Conservation (phyloP, 2,329 filamentous ascomycete species). For the Cladosporium sp. region DNA sequence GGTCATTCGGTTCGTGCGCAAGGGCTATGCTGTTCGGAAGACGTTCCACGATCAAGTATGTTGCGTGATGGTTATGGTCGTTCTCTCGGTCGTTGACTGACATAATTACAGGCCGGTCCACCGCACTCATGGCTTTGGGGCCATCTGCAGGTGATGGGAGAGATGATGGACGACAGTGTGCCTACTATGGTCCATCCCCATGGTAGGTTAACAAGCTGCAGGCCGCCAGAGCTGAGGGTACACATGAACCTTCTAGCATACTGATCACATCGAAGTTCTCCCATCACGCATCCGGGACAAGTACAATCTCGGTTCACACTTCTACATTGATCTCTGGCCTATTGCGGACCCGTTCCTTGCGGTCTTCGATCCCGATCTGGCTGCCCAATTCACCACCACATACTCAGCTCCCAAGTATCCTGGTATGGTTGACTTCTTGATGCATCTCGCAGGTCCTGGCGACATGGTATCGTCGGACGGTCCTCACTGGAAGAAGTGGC, state of each 20-base stretch:
- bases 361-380: slow-evolving; percentile 24
- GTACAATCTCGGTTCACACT: slow-evolving; percentile 27
- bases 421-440: slow-evolving; percentile 23
- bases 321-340: slow-evolving; percentile 31
- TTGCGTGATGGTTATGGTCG: neutral
- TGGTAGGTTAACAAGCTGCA: slow-evolving; percentile 16
- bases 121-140: slow-evolving; percentile 30
- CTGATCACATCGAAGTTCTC: slow-evolving; percentile 2
- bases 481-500: slow-evolving; percentile 47
- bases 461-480: slow-evolving; percentile 38
- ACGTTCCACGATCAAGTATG: slow-evolving; percentile 12
- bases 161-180: slow-evolving; percentile 20
- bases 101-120: slow-evolving; percentile 30
- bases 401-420: slow-evolving; percentile 25
- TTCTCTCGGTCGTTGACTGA: neutral
- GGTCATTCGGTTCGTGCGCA: slow-evolving; percentile 2
- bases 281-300: slow-evolving; percentile 25
- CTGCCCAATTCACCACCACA: slow-evolving; percentile 25
- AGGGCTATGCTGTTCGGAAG: slow-evolving; percentile 13
- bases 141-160: slow-evolving; percentile 26
- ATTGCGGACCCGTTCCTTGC: slow-evolving; percentile 26
- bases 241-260: neutral
- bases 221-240: neutral
- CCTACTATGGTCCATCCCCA: slow-evolving; percentile 23
- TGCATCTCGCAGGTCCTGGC: slow-evolving; percentile 26